Evolutionary conservation across 140 eudicot species (phyloP).

Genomic region (Ambrosia hybrid): DNA sequence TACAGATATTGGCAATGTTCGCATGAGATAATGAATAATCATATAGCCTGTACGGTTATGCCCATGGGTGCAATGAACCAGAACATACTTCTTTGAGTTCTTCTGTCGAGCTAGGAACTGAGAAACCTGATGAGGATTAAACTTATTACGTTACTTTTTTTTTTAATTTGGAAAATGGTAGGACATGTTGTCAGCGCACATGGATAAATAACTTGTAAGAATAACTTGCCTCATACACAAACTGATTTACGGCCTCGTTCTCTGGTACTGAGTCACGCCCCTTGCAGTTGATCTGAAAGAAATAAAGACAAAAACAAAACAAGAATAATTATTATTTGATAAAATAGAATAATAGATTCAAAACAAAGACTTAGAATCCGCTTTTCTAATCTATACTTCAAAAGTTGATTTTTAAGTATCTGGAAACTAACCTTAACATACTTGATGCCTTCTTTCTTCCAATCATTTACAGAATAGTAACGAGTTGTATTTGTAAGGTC

Average conservation of each 20-base stretch:
- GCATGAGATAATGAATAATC: conserved; percentile 95
- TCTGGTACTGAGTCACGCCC: conserved; percentile 97
- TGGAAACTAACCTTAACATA: conserved; percentile 78
- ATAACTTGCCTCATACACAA: conserved; percentile 70
- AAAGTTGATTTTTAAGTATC: not conserved
- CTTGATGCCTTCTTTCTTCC: conserved; percentile 92
- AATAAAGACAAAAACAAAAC: not conserved
- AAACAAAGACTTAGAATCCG: conserved; percentile 6
- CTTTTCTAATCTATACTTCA: too few relatives aligned
- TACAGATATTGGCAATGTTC: conserved; percentile 71
- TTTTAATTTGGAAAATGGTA: not conserved
- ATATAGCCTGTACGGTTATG: conserved; percentile 97
- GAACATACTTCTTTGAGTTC: conserved; percentile 71
- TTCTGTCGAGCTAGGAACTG: conserved; percentile 75
- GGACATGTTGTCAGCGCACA: conserved; percentile 6
- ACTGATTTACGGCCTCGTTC: conserved; percentile 82
- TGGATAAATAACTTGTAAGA: not conserved
- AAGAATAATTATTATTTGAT: conserved; percentile 7
- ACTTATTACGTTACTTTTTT: not conserved
- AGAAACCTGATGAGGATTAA: conserved; percentile 51
- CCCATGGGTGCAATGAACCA: conserved; percentile 98
- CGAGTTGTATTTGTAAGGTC: conserved; percentile 97
- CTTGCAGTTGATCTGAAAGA: conserved; percentile 69
- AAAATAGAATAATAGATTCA: not conserved
- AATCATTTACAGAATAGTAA: conserved; percentile 66